phyloP scores from a whole-genome alignment of 2,329 filamentous ascomycete species.

The Rutstroemia sydowiana region DNA sequence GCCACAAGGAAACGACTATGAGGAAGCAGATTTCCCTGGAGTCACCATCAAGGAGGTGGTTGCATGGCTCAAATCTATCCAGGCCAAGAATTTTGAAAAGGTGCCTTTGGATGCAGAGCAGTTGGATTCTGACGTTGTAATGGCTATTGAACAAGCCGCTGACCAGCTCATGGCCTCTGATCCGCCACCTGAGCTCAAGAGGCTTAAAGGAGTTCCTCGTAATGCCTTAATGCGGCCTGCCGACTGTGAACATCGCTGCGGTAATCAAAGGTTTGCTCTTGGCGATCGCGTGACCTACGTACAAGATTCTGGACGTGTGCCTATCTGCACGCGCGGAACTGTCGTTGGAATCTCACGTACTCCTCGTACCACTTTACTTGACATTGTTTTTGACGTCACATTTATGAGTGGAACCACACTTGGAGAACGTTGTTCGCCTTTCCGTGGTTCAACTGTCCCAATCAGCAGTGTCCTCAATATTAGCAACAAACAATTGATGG shows the following conservation, averaged over 20 bases:
- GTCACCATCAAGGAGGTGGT: slow-evolving; percentile 87
- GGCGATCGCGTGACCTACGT: slow-evolving; percentile 93
- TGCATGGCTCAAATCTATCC: slow-evolving; percentile 84
- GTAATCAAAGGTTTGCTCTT: slow-evolving; percentile 73
- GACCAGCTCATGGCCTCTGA: slow-evolving; percentile 52
- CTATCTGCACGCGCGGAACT: slow-evolving; percentile 84
- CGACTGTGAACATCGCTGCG: slow-evolving; percentile 88
- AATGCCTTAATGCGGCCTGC: slow-evolving; percentile 85
- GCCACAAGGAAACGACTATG: slow-evolving; percentile 75
- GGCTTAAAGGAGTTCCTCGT: slow-evolving; percentile 73
- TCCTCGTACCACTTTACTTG: slow-evolving; percentile 71
- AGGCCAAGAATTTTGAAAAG: slow-evolving; percentile 85
- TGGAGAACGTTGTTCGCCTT: slow-evolving; percentile 81
- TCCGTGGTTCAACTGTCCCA: slow-evolving; percentile 88
- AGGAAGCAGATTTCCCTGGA: slow-evolving; percentile 78
- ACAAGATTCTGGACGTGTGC: slow-evolving; percentile 86
- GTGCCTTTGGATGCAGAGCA: slow-evolving; percentile 97
- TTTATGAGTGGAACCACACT: slow-evolving; percentile 98
- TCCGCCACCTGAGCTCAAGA: slow-evolving; percentile 53
- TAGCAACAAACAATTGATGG: slow-evolving; percentile 72
- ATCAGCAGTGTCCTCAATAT: slow-evolving; percentile 85
- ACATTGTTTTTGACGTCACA: slow-evolving; percentile 86
- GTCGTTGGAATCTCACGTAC: slow-evolving; percentile 93
- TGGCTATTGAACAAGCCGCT: slow-evolving; percentile 68
- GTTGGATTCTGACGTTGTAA: slow-evolving; percentile 84